phyloP scores from a whole-genome alignment of 192 early-diverging fungal genomes.

The Coemansia sp. region DNA sequence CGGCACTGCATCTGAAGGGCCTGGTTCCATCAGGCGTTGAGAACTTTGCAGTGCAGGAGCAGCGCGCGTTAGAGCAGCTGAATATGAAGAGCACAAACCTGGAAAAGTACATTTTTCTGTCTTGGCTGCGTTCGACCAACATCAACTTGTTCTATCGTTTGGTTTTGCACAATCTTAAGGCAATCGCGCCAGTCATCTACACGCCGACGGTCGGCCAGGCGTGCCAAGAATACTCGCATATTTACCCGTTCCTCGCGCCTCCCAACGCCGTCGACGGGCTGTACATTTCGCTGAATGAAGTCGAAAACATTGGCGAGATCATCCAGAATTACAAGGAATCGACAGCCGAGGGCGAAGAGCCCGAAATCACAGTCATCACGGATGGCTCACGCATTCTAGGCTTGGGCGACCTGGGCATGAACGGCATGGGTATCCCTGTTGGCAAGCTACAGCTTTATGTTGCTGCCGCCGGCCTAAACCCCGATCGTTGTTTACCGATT shows the following conservation, averaged over 20 bases:
- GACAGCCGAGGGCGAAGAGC: conserved; percentile 58
- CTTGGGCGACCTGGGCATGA: conserved; percentile 89
- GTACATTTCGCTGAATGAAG: conserved; percentile 74
- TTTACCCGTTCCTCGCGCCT: conserved; percentile 76
- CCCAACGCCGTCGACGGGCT: conserved; percentile 78
- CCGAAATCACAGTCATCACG: conserved; percentile 89
- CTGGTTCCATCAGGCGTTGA: conserved; percentile 74
- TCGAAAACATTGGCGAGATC: conserved; percentile 71
- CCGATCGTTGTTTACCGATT: conserved; percentile 81
- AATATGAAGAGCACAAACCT: conserved; percentile 64
- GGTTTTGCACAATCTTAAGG: conserved; percentile 73
- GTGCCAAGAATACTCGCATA: conserved; percentile 82
- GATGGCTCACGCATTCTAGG: conserved; percentile 93
- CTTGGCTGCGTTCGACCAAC: conserved; percentile 75
- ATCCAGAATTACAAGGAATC: conserved; percentile 76
- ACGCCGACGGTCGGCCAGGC: conserved; percentile 79
- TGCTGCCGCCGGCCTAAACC: conserved; percentile 80
- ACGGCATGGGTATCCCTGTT: conserved; percentile 92
- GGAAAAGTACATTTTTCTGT: conserved; percentile 83
- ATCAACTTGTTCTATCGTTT: conserved; percentile 80
- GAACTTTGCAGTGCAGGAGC: conserved; percentile 67
- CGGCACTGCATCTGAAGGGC: conserved; percentile 62
- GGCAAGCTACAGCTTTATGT: conserved; percentile 93
- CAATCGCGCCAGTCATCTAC: conserved; percentile 74
- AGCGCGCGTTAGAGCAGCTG: conserved; percentile 69